Evolutionary conservation across 345 rosid species (phyloP).

Genomic region (Citrus australasica): DNA sequence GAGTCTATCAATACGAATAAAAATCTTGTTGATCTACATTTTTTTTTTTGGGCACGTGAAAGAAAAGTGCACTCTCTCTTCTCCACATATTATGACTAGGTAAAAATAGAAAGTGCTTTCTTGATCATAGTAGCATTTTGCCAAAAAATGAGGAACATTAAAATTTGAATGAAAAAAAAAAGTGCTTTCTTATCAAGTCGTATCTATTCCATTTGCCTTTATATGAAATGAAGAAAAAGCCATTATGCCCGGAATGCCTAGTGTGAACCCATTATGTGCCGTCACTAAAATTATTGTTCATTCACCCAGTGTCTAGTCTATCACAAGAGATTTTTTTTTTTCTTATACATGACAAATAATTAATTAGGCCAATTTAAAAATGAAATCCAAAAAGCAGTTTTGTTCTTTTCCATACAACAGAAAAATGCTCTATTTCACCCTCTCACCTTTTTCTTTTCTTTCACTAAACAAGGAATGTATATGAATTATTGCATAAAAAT

Average conservation of each 20-base stretch:
- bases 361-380: neutral
- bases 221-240: neutral
- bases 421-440: neutral
- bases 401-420: neutral
- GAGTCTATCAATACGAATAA: too few species aligned
- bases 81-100: neutral
- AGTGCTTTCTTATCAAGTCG: constrained; percentile 3
- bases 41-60: neutral
- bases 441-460: too few species aligned
- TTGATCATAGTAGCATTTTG: neutral
- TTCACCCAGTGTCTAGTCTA: neutral
- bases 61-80: neutral
- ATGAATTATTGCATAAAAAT: too few species aligned
- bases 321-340: neutral
- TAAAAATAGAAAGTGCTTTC: neutral
- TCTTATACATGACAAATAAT: neutral
- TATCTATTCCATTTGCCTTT: neutral
- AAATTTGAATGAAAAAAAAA: neutral
- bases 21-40: neutral
- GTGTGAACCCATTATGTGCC: constrained; percentile 24
- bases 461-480: too few species aligned
- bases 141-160: neutral
- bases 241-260: constrained; percentile 2
- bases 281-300: neutral
- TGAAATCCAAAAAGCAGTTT: neutral